Percentiles rank a stretch among this genome's conserved stretches.
Evolutionary conservation across 345 rosid genomes (phyloP).

Genomic region (Eucalyptus urophylla): DNA sequence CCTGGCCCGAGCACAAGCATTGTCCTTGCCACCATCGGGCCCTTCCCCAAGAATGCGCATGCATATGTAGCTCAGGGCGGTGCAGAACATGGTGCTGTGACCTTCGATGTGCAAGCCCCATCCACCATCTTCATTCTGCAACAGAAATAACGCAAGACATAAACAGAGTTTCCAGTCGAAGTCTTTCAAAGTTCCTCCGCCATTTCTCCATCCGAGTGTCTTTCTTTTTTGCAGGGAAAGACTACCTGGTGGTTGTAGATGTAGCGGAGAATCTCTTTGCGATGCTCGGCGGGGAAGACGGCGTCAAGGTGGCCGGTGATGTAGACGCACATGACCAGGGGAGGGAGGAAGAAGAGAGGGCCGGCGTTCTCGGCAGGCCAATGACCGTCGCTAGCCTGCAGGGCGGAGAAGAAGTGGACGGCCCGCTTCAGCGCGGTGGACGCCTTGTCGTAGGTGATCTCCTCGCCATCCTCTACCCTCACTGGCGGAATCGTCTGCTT

Average conservation of each 20-base stretch:
- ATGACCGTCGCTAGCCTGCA: slow-evolving; percentile 24
- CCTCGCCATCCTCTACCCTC: slow-evolving; percentile 9
- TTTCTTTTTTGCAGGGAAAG: background rate
- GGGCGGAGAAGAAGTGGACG: slow-evolving; percentile 16
- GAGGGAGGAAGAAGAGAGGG: slow-evolving; percentile 17
- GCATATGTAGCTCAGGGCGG: slow-evolving; percentile 12
- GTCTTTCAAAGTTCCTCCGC: background rate
- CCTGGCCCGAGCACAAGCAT: slow-evolving; percentile 14
- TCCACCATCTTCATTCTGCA: slow-evolving; percentile 20
- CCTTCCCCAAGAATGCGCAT: slow-evolving; percentile 26
- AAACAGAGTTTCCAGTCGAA: background rate
- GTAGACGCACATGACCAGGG: slow-evolving; percentile 18
- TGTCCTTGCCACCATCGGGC: slow-evolving; percentile 12
- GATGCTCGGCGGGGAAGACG: slow-evolving; percentile 10
- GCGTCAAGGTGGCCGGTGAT: slow-evolving; percentile 20
- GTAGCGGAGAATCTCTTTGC: slow-evolving; percentile 22
- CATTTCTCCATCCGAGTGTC: background rate
- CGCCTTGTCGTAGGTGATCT: slow-evolving; percentile 10
- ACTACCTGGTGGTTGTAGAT: slow-evolving; percentile 13
- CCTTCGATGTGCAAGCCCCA: slow-evolving; percentile 30
- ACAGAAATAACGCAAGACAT: background rate
- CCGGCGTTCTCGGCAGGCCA: slow-evolving; percentile 34
- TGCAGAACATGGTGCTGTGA: slow-evolving; percentile 22
- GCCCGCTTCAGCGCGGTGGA: slow-evolving; percentile 7
- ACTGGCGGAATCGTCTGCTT: slow-evolving; percentile 9